phyloP scores from a whole-genome alignment of 768 basidiomycete species.

The Tulasnella sp. region DNA sequence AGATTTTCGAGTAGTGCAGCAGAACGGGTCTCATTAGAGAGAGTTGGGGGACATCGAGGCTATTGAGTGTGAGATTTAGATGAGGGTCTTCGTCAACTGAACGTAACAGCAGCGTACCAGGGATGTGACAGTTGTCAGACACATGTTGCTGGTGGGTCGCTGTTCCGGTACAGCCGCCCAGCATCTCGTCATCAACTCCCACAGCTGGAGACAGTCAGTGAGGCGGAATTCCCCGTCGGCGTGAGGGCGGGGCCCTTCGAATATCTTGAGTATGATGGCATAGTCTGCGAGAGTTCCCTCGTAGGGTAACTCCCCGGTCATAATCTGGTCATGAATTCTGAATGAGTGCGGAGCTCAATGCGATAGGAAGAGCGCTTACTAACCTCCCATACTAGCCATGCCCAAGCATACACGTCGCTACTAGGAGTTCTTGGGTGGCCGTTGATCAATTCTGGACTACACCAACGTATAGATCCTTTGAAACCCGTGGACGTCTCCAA shows the following conservation, averaged over 20 bases:
- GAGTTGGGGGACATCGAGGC: neutral
- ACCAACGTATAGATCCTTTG: slow-evolving; percentile 2
- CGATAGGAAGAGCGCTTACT: neutral
- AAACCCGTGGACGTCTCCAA: neutral
- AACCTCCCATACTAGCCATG: neutral
- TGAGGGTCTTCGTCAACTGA: too few relatives aligned
- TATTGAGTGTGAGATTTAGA: neutral
- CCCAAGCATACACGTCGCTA: slow-evolving; percentile 8
- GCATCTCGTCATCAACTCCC: neutral
- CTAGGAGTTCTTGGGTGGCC: neutral
- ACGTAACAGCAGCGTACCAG: neutral
- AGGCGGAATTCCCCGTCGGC: neutral
- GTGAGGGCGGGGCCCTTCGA: neutral
- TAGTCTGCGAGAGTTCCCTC: neutral
- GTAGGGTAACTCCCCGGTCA: neutral
- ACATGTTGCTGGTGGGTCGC: neutral
- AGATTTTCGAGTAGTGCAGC: neutral
- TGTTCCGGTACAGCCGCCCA: neutral
- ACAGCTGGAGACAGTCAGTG: neutral
- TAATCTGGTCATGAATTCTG: neutral
- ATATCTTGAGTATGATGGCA: neutral
- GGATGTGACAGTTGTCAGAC: neutral
- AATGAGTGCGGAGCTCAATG: neutral
- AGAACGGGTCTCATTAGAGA: neutral
- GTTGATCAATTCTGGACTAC: slow-evolving; percentile 12